Conservation (phyloP, 495 filamentous ascomycete species). For the Neurospora sp. region DNA sequence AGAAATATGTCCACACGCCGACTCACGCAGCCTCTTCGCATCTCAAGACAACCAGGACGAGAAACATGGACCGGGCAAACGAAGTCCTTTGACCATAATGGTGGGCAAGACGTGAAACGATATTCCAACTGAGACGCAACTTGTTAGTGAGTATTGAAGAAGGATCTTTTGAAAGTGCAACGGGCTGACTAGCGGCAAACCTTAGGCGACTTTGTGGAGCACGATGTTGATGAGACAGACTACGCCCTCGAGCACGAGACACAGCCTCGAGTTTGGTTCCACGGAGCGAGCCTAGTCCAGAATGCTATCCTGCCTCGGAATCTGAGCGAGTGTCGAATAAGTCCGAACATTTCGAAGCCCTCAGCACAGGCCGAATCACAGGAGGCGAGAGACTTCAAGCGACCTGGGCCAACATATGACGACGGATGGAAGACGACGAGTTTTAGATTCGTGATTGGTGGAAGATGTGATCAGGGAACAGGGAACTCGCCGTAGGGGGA, state of each 20-base stretch:
- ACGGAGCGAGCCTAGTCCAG: neutral
- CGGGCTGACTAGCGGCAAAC: neutral
- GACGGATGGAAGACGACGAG: neutral
- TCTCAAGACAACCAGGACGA: constrained; percentile 29
- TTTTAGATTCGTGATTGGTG: neutral
- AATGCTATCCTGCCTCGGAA: neutral
- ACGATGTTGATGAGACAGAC: neutral
- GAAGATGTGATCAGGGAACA: neutral
- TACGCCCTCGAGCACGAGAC: neutral
- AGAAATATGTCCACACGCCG: constrained; percentile 28
- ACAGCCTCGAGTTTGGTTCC: neutral
- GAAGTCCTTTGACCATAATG: constrained; percentile 17
- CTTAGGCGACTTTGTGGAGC: neutral
- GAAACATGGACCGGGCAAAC: constrained; percentile 25
- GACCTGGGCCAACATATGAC: neutral
- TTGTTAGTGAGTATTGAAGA: neutral
- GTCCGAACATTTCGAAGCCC: neutral
- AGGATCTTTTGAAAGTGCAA: neutral
- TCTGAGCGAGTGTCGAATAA: neutral
- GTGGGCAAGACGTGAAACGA: neutral
- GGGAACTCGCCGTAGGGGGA: neutral
- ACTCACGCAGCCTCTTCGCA: constrained; percentile 32
- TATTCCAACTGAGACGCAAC: neutral
- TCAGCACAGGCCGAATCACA: neutral
- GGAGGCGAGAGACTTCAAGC: neutral